Conservation (phyloP, 129 eudicot genomes). For the Chrysanthemum makinoi region DNA sequence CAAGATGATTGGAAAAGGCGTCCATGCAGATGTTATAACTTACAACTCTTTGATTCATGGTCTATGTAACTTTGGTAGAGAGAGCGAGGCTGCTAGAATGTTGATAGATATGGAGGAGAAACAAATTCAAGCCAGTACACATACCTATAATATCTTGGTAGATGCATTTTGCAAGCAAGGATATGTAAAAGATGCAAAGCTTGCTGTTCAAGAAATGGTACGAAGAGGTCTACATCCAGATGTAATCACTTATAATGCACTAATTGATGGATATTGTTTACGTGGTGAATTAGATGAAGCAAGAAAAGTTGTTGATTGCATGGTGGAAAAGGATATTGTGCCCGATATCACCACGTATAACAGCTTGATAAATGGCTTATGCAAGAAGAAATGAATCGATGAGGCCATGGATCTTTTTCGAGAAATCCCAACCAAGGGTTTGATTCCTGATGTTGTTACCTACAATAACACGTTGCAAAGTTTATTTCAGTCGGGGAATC, state of each 20-base stretch:
- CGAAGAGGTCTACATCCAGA: constrained; percentile 25
- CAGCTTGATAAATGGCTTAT: constrained; percentile 20
- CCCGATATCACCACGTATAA: constrained; percentile 27
- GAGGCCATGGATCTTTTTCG: no score
- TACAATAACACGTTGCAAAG: constrained; percentile 11
- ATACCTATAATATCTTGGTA: constrained; percentile 25
- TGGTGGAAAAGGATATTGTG: constrained; percentile 16
- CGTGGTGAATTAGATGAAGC: constrained; percentile 35
- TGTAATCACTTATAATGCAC: constrained; percentile 25
- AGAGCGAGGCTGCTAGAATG: constrained; percentile 26
- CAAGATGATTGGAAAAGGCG: constrained; percentile 32
- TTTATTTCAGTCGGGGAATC: constrained; percentile 21
- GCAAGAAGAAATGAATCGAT: no score
- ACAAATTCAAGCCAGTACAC: constrained; percentile 9
- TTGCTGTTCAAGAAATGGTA: no score
- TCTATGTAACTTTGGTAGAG: constrained; percentile 28
- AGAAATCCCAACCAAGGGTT: no score
- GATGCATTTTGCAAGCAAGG: no score
- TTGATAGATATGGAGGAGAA: constrained; percentile 28
- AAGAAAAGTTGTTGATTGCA: constrained; percentile 9
- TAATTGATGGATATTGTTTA: constrained; percentile 47
- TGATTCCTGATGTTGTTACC: neutral
- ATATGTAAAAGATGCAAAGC: no score
- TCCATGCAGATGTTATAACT: constrained; percentile 30
- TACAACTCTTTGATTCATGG: constrained; percentile 40